These are phyloP conservation scores for Herpetomonas samuelpessoai DNA, from an alignment of 208 protist species.

Conservation along the genomic window DNA sequence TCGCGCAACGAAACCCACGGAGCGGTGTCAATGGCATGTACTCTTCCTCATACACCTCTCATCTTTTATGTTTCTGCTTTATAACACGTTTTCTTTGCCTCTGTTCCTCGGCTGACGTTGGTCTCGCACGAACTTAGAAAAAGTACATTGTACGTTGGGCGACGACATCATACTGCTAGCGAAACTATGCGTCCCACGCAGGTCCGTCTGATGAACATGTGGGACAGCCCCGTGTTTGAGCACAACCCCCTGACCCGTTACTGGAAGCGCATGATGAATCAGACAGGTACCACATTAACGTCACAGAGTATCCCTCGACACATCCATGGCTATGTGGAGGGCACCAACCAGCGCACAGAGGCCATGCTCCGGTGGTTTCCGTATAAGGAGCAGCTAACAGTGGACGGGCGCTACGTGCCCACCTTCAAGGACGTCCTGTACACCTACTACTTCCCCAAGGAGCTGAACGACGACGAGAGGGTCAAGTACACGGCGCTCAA, in stretches of 20 bases:
- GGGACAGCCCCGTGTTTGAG: conserved; percentile 78
- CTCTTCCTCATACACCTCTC: too few relatives aligned
- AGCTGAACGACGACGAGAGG: conserved; percentile 77
- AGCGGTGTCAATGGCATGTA: too few relatives aligned
- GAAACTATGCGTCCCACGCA: conserved; percentile 19
- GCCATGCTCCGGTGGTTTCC: conserved; percentile 77
- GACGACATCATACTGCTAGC: too few relatives aligned
- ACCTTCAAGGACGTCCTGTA: conserved; percentile 77
- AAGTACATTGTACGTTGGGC: too few relatives aligned
- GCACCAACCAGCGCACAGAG: conserved; percentile 62
- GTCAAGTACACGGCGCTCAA: conserved; percentile 84
- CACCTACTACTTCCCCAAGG: conserved; percentile 76
- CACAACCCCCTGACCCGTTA: conserved; percentile 76
- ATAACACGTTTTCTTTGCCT: too few relatives aligned
- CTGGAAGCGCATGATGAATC: conserved; percentile 85
- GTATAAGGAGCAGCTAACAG: conserved; percentile 87
- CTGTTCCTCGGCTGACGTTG: too few relatives aligned
- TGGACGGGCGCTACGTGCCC: conserved; percentile 73
- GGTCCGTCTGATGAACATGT: conserved; percentile 58
- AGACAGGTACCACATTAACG: conserved; percentile 67
- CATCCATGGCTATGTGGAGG: conserved; percentile 87
- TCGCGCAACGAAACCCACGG: too few relatives aligned
- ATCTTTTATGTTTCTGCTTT: too few relatives aligned
- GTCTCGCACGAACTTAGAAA: too few relatives aligned
- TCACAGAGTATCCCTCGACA: conserved; percentile 82